Evolutionary conservation across 768 basidiomycete genomes (phyloP).

Genomic region (Erythrobasidium yunnanense): DNA sequence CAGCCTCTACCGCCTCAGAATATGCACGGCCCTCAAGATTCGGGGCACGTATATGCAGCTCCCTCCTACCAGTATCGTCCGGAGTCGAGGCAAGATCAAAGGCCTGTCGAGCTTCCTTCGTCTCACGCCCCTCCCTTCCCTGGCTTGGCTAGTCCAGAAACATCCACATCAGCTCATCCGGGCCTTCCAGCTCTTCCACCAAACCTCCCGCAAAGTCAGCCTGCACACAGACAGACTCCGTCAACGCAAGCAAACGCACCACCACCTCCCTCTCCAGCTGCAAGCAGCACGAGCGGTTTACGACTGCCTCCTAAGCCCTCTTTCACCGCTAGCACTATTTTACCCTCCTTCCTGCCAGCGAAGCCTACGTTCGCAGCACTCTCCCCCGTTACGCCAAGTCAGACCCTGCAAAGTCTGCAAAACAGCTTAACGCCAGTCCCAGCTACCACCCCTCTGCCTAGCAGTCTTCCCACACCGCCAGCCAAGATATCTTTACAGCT

Average conservation of each 20-base stretch:
- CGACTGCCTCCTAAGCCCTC: neutral
- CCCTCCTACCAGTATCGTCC: no score
- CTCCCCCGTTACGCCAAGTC: neutral
- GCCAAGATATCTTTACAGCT: no score
- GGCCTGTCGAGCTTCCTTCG: neutral
- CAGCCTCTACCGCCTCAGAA: neutral
- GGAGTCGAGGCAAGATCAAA: no score
- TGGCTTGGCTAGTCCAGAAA: neutral
- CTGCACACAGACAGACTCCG: neutral
- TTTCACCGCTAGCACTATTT: neutral
- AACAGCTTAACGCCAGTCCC: neutral
- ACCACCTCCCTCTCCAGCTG: no score
- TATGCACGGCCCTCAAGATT: neutral
- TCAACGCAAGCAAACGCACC: neutral
- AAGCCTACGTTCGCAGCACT: neutral
- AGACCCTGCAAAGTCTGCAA: neutral
- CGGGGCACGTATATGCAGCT: no score
- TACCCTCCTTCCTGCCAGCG: constrained; percentile 15
- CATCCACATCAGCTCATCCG: neutral
- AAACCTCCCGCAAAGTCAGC: neutral
- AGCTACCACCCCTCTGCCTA: no score
- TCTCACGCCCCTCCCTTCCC: neutral
- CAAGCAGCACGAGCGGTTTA: neutral
- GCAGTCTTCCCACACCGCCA: no score
- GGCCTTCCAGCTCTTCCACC: neutral